Percentiles rank a stretch among this genome's conserved stretches.
Evolutionary conservation across 129 eudicot species (phyloP).

Genomic region (sunflower (Helianthus annuus)): HanXRQr2.0-SUNRISE NC_035437.2:177348958-177349457

Average conservation of each 20-base stretch:
- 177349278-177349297: conserved; percentile 39
- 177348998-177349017: conserved; percentile 25
- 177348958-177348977: too few relatives aligned
- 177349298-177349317: background rate
- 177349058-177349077: background rate
- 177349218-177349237: conserved; percentile 53
- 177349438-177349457: conserved; percentile 80
- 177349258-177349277: conserved; percentile 34
- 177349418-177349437: conserved; percentile 69
- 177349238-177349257: conserved; percentile 19
- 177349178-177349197: conserved; percentile 48
- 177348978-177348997: too few relatives aligned
- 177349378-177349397: conserved; percentile 65
- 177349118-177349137: conserved; percentile 6
- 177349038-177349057: conserved; percentile 15
- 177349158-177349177: background rate
- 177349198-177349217: conserved; percentile 57
- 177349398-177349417: conserved; percentile 43
- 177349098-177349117: conserved; percentile 19
- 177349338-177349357: conserved; percentile 16
- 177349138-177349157: conserved; percentile 21
- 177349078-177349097: conserved; percentile 8
- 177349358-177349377: conserved; percentile 57
- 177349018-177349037: background rate
- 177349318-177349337: conserved; percentile 20